These are phyloP conservation scores for Blastobotrys elegans DNA, from an alignment of 1,139 yeast genomes.

Conservation along the genomic window DNA sequence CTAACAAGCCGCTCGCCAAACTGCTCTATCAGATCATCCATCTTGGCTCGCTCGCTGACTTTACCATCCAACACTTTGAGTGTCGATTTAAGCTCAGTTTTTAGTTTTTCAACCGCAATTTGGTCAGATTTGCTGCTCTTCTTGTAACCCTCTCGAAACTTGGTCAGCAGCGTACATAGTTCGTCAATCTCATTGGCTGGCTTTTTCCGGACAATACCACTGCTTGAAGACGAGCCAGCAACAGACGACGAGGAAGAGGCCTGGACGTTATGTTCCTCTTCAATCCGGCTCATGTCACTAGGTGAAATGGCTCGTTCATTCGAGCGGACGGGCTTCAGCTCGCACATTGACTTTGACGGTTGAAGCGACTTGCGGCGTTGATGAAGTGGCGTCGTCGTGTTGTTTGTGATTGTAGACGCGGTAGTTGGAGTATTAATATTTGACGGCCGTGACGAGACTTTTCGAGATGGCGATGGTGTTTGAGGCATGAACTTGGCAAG, in stretches of 20 bases:
- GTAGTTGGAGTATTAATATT: no score
- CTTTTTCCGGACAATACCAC: no score
- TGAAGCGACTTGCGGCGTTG: conserved; percentile 6
- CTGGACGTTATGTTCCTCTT: neutral
- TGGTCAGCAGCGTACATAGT: conserved; percentile 16
- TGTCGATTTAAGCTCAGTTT: conserved; percentile 22
- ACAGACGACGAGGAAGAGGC: neutral
- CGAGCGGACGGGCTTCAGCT: conserved; percentile 9
- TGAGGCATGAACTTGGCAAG: conserved; percentile 21
- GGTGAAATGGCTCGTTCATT: neutral
- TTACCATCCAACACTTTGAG: neutral
- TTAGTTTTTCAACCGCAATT: conserved; percentile 18
- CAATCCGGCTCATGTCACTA: neutral
- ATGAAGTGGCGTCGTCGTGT: neutral
- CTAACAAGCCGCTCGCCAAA: conserved; percentile 24
- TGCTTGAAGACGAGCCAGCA: neutral
- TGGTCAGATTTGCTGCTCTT: conserved; percentile 10
- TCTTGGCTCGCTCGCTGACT: conserved; percentile 7
- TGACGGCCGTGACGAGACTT: no score
- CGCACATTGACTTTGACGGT: conserved; percentile 16
- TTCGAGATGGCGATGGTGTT: conserved; percentile 3
- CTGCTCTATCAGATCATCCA: conserved; percentile 20
- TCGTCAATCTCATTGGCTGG: conserved; percentile 12
- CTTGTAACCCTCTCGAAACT: conserved; percentile 20
- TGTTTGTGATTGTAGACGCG: neutral